Conservation (phyloP, 2,329 filamentous ascomycete species). For the Ascochyta fabae region DNA sequence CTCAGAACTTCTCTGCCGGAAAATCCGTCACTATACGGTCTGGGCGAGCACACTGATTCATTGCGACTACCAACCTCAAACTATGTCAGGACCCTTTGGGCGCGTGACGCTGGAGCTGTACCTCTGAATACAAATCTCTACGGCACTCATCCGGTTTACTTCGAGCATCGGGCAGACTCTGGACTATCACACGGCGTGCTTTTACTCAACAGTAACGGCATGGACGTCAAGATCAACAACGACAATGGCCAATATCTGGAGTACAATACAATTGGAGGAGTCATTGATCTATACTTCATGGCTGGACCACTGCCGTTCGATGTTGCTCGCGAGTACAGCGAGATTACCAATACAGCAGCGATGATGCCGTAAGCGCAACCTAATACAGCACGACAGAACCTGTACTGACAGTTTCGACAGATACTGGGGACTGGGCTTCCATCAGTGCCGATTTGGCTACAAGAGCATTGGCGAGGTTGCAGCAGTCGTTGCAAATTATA, state of each 20-base stretch:
- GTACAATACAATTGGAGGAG: constrained; percentile 79
- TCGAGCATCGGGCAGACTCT: constrained; percentile 66
- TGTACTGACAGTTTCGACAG: background rate
- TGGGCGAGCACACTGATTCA: constrained; percentile 77
- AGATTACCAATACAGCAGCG: constrained; percentile 53
- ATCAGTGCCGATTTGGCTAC: constrained; percentile 58
- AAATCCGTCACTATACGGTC: constrained; percentile 74
- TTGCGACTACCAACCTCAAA: constrained; percentile 71
- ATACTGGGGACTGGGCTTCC: constrained; percentile 60
- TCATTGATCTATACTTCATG: constrained; percentile 68
- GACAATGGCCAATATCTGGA: constrained; percentile 72
- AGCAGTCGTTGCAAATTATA: constrained; percentile 71
- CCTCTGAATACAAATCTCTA: constrained; percentile 72
- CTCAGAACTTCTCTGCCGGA: constrained; percentile 73
- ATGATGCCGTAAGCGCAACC: constrained; percentile 50
- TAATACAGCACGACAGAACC: too few species aligned
- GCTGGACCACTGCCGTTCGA: constrained; percentile 55
- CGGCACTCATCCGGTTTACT: constrained; percentile 75
- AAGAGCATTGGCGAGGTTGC: constrained; percentile 67
- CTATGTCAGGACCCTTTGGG: constrained; percentile 75
- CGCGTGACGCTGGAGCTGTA: constrained; percentile 67
- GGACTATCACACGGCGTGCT: constrained; percentile 44
- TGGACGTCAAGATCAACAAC: constrained; percentile 78
- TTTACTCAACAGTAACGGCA: constrained; percentile 52
- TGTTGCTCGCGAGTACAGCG: constrained; percentile 57